Evolutionary conservation across 805 yeast species (phyloP).

Genomic region (Nakazawaea wyomingensis): DNA sequence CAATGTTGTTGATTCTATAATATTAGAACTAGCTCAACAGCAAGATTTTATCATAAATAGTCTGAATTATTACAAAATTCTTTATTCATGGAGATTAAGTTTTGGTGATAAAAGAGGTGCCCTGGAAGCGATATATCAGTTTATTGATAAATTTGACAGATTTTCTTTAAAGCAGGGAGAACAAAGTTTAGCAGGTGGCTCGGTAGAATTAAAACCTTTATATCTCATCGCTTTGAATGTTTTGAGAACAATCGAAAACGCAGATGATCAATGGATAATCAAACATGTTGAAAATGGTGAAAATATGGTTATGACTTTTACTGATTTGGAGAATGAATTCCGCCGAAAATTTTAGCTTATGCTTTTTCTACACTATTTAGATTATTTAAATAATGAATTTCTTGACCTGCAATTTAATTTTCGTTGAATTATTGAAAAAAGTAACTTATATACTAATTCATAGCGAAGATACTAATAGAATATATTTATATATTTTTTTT

Average conservation of each 20-base stretch:
- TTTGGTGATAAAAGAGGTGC: constrained; percentile 49
- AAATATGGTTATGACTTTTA: constrained; percentile 16
- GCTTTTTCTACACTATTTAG: background rate
- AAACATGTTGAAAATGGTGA: constrained; percentile 17
- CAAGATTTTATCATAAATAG: constrained; percentile 9
- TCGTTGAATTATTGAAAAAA: no score
- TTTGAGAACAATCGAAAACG: constrained; percentile 26
- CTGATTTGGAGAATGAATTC: constrained; percentile 16
- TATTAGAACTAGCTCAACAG: constrained; percentile 2
- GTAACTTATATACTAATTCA: no score
- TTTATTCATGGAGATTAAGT: constrained; percentile 45
- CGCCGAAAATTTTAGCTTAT: background rate
- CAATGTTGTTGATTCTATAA: constrained; percentile 7
- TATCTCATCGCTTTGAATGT: constrained; percentile 36
- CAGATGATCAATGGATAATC: constrained; percentile 38
- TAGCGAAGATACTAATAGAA: no score
- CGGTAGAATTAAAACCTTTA: constrained; percentile 12
- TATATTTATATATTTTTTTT: no score
- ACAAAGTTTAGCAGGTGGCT: background rate
- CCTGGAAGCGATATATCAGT: constrained; percentile 36
- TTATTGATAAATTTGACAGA: constrained; percentile 22
- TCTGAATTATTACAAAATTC: constrained; percentile 42
- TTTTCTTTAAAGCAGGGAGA: constrained; percentile 5
- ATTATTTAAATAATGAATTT: constrained; percentile 1
- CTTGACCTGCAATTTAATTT: background rate